These are phyloP conservation scores for Amanita rubescens DNA, from an alignment of 768 basidiomycete genomes.

Conservation along the genomic window DNA sequence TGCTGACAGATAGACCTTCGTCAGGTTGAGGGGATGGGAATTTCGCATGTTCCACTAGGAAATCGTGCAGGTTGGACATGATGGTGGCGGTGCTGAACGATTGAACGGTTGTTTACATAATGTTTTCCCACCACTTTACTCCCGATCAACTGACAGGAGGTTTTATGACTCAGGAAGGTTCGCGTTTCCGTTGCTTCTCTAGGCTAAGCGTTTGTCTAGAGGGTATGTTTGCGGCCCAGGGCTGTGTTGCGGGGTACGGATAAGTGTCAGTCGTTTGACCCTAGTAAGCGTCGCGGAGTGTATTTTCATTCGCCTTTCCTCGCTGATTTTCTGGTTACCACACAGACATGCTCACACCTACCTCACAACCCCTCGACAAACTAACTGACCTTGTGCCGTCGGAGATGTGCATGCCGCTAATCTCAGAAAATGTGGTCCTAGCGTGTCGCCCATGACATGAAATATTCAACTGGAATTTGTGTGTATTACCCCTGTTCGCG, in stretches of 20 bases:
- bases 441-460: conserved; percentile 61
- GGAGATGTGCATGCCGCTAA: conserved; percentile 61
- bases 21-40: no score
- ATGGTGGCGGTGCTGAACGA: no score
- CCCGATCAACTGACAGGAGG: conserved; percentile 69
- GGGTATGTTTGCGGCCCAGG: conserved; percentile 93
- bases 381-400: conserved; percentile 69
- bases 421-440: background rate
- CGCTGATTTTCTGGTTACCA: background rate
- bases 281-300: conserved; percentile 42
- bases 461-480: no score
- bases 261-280: conserved; percentile 92
- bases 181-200: background rate
- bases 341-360: conserved; percentile 82
- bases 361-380: conserved; percentile 82
- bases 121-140: no score
- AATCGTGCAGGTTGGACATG: no score
- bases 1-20: no score
- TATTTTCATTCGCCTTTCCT: background rate
- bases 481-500: no score
- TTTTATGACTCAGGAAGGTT: conserved; percentile 89
- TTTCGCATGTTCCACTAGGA: no score
- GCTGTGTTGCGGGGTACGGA: conserved; percentile 98
- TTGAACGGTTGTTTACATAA: no score
- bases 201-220: conserved; percentile 36